Evolutionary conservation across 768 basidiomycete genomes (phyloP).

Genomic region (Pseudohyphozyma bogoriensis): DNA sequence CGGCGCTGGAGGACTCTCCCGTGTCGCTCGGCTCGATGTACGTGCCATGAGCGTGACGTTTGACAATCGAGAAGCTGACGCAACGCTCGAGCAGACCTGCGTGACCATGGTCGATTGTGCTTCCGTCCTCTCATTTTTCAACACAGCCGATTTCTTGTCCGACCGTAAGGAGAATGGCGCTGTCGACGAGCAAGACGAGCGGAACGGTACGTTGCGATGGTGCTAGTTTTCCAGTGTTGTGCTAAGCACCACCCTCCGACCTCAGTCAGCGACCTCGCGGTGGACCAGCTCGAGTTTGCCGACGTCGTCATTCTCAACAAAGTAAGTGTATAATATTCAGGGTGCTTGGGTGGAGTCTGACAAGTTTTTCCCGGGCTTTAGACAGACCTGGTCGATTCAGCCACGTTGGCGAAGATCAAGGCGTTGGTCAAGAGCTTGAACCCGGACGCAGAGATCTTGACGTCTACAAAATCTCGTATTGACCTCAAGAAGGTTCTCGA

Average conservation of each 20-base stretch:
- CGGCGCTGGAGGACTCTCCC: slow-evolving; percentile 34
- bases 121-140: slow-evolving; percentile 34
- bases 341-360: no score
- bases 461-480: slow-evolving; percentile 23
- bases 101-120: slow-evolving; percentile 37
- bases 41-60: not conserved
- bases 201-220: slow-evolving; percentile 37
- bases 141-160: slow-evolving; percentile 37
- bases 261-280: slow-evolving; percentile 21
- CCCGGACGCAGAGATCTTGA: slow-evolving; percentile 31
- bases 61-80: slow-evolving; percentile 8
- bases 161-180: slow-evolving; percentile 31
- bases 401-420: slow-evolving; percentile 29
- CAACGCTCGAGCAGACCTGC: slow-evolving; percentile 22
- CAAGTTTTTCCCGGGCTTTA: no score
- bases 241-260: not conserved
- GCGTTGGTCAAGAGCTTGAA: slow-evolving; percentile 34
- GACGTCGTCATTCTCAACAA: slow-evolving; percentile 38
- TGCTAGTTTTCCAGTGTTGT: slow-evolving; percentile 27
- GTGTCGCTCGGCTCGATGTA: slow-evolving; percentile 33
- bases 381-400: slow-evolving; percentile 30
- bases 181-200: slow-evolving; percentile 37
- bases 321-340: no score
- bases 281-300: slow-evolving; percentile 39
- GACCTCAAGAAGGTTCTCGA: slow-evolving; percentile 35